phyloP scores from a whole-genome alignment of 176 grass and related monocot genomes.

The Triticum monococcum region DNA sequence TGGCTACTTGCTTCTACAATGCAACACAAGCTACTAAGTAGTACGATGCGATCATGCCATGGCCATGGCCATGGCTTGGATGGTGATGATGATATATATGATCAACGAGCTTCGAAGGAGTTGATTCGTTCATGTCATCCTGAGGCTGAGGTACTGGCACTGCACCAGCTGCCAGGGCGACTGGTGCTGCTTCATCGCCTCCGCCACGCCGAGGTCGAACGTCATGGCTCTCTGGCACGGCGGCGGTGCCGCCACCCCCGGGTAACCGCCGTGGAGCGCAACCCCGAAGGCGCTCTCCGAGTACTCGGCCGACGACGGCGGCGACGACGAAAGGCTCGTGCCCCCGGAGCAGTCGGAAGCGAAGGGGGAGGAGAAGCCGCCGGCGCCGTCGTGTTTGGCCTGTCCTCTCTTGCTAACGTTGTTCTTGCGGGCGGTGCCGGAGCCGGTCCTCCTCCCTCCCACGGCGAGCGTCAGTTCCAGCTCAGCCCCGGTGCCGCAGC shows the following conservation, averaged over 20 bases:
- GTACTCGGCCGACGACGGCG: conserved; percentile 44
- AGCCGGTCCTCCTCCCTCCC: conserved; percentile 26
- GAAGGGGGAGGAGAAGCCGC: conserved; percentile 21
- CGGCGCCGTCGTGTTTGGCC: neutral
- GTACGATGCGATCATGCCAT: conserved; percentile 18
- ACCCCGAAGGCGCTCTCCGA: conserved; percentile 13
- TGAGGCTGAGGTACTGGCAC: conserved; percentile 69
- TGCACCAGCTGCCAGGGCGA: conserved; percentile 72
- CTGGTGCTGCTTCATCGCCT: conserved; percentile 54
- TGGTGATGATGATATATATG: neutral
- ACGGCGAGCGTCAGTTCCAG: conserved; percentile 72
- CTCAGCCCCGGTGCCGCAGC: neutral
- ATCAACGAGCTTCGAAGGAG: neutral
- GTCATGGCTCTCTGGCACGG: conserved; percentile 58
- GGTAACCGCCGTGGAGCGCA: conserved; percentile 13
- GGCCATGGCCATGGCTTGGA: neutral
- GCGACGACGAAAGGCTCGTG: conserved; percentile 49
- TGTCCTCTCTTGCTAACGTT: neutral
- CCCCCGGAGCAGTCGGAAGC: conserved; percentile 53
- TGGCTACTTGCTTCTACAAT: conserved; percentile 33
- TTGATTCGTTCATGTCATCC: conserved; percentile 57
- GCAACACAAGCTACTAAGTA: neutral
- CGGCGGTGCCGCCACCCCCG: neutral
- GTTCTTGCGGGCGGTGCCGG: conserved; percentile 20
- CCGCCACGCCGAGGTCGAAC: conserved; percentile 48